Evolutionary conservation across 1,139 yeast genomes (phyloP).

Genomic region (Nakaseomyces bracarensis): DNA sequence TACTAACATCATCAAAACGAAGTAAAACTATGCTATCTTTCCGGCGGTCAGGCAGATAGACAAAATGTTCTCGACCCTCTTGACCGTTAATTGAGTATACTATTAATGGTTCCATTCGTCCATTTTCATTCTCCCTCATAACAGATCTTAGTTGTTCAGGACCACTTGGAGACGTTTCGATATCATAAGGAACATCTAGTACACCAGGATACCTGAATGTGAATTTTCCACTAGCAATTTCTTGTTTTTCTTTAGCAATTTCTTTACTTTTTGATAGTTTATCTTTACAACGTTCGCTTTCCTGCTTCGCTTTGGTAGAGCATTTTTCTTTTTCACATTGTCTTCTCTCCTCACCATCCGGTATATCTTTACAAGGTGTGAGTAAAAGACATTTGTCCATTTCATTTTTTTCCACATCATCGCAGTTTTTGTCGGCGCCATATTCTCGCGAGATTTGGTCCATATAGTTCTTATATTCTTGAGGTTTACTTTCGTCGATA

Average conservation of each 20-base stretch:
- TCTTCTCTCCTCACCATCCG: not conserved
- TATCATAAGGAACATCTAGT: not conserved
- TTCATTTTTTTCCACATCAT: not conserved
- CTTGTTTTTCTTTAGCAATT: not conserved
- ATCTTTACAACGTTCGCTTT: not conserved
- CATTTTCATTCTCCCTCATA: constrained; percentile 1
- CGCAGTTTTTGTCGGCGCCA: not conserved
- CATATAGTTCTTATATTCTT: not conserved
- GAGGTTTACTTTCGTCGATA: not conserved
- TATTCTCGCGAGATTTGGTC: not conserved
- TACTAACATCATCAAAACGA: not conserved
- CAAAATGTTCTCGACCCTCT: not conserved
- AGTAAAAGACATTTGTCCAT: not conserved
- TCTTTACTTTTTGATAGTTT: not conserved
- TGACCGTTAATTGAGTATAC: not conserved
- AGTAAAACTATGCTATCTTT: not conserved
- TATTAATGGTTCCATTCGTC: constrained; percentile 1
- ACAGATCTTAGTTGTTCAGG: not conserved
- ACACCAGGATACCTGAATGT: not conserved
- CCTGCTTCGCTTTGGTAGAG: not conserved
- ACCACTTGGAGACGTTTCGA: not conserved
- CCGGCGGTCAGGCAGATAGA: not conserved
- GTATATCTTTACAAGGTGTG: not conserved
- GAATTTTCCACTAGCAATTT: not conserved
- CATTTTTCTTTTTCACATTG: not conserved